Conservation (phyloP, 148 eudicot species). For the Amaranthus palmeri region DNA sequence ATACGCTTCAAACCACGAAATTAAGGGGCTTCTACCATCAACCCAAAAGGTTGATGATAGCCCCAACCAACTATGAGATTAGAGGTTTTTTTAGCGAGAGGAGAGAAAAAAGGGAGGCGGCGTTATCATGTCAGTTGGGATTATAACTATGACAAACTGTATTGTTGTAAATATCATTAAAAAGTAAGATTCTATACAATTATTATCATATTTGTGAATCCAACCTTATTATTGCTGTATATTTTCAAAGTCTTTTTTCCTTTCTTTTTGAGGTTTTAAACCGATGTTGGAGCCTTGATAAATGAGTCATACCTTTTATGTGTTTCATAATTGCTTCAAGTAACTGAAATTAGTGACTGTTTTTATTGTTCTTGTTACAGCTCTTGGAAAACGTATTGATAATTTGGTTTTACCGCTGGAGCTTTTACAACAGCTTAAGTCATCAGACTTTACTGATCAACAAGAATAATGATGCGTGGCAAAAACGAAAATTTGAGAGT, state of each 20-base stretch:
- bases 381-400: slow-evolving; percentile 78
- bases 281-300: neutral
- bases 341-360: neutral
- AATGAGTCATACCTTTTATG: neutral
- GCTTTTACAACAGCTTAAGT: slow-evolving; percentile 85
- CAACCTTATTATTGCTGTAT: neutral
- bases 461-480: slow-evolving; percentile 86
- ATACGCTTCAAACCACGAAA: too few species aligned
- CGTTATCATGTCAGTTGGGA: too few species aligned
- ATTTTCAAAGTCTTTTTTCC: neutral
- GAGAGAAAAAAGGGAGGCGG: too few species aligned
- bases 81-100: too few species aligned
- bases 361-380: slow-evolving; percentile 35
- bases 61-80: too few species aligned
- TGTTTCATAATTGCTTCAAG: neutral
- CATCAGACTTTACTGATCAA: slow-evolving; percentile 77
- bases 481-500: slow-evolving; percentile 71
- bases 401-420: slow-evolving; percentile 86
- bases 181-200: neutral
- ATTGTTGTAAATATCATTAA: neutral
- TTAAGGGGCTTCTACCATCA: too few species aligned
- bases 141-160: neutral
- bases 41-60: too few species aligned
- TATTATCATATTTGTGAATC: too few species aligned
- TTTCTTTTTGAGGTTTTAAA: neutral